These are phyloP conservation scores for Albifimbria verrucaria DNA, from an alignment of 2,329 filamentous ascomycete species.

Conservation along the genomic window DNA sequence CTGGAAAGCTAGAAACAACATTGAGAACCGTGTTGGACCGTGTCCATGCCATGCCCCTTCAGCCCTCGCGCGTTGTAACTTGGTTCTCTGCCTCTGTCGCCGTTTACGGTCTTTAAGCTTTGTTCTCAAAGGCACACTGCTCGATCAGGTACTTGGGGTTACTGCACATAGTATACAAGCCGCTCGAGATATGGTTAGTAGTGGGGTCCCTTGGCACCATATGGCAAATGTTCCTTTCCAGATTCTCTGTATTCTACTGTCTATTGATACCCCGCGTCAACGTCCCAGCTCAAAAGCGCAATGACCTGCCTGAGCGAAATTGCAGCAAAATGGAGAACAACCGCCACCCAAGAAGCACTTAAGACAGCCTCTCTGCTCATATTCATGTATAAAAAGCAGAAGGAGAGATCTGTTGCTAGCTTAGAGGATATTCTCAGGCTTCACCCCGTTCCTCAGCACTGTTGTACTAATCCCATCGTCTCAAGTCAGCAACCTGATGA, in stretches of 20 bases:
- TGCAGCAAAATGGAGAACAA: slow-evolving; percentile 39
- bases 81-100: slow-evolving; percentile 53
- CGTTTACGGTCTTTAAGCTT: slow-evolving; percentile 49
- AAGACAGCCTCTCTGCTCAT: slow-evolving; percentile 53
- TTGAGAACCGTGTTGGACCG: slow-evolving; percentile 38
- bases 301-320: slow-evolving; percentile 45
- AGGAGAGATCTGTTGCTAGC: slow-evolving; percentile 24
- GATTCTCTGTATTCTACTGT: slow-evolving; percentile 51
- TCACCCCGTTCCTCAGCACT: not conserved
- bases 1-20: slow-evolving; percentile 38
- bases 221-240: slow-evolving; percentile 59
- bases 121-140: slow-evolving; percentile 36
- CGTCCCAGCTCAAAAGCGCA: slow-evolving; percentile 45
- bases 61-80: slow-evolving; percentile 49
- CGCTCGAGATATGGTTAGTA: slow-evolving; percentile 41
- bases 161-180: slow-evolving; percentile 42
- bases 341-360: slow-evolving; percentile 48
- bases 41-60: slow-evolving; percentile 38
- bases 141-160: slow-evolving; percentile 45
- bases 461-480: not conserved
- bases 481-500: not conserved
- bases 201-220: slow-evolving; percentile 53
- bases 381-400: slow-evolving; percentile 47
- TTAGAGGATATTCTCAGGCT: not conserved
- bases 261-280: slow-evolving; percentile 50